A percentile compares a stretch with the other conserved stretches of the same genome.
Conservation (phyloP, 257 asterid genomes). For the Fraxinus cuspidata region DNA sequence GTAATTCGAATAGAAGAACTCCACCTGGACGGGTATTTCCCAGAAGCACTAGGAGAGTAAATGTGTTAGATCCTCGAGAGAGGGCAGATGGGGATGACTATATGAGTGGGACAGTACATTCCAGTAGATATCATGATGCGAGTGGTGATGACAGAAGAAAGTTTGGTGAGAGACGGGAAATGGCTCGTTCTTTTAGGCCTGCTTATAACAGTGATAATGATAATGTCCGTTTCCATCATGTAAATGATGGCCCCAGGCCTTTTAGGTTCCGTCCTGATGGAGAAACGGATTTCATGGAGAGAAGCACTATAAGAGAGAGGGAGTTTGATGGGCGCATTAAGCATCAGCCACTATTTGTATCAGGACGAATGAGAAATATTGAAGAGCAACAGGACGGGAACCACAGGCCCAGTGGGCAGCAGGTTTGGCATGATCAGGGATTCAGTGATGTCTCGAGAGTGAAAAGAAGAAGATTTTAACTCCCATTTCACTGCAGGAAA, state of each 20-base stretch:
- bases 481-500: neutral
- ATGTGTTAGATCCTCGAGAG: conserved; percentile 62
- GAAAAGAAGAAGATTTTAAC: conserved; percentile 79
- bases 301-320: conserved; percentile 66
- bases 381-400: conserved; percentile 68
- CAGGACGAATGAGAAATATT: conserved; percentile 56
- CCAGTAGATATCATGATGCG: conserved; percentile 47
- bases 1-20: conserved; percentile 56
- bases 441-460: conserved; percentile 50
- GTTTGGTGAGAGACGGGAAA: conserved; percentile 62
- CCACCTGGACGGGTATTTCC: conserved; percentile 48
- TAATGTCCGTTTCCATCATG: conserved; percentile 47
- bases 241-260: conserved; percentile 58
- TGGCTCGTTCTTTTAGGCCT: conserved; percentile 52
- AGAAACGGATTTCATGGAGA: conserved; percentile 59
- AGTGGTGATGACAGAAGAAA: conserved; percentile 77
- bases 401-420: conserved; percentile 53
- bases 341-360: conserved; percentile 43
- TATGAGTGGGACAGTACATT: conserved; percentile 43
- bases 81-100: conserved; percentile 56
- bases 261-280: conserved; percentile 61
- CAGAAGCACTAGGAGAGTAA: conserved; percentile 55
- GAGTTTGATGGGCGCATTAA: conserved; percentile 72
- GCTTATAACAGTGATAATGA: conserved; percentile 51
- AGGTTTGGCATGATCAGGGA: conserved; percentile 71